phyloP scores from a whole-genome alignment of 1,284 basidiomycete genomes.

The Cerrena zonata region DNA sequence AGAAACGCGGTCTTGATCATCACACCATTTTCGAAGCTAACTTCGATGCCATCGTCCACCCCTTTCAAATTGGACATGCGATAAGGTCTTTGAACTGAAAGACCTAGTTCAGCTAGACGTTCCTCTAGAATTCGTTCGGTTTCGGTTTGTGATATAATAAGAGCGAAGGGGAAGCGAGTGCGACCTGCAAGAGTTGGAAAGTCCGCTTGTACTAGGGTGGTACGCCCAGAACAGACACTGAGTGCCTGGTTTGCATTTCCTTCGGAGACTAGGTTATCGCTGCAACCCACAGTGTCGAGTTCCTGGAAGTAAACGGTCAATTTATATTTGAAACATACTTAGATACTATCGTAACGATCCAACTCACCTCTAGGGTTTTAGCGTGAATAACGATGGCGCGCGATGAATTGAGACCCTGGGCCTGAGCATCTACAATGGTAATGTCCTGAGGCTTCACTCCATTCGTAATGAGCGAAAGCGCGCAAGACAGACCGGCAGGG shows the following conservation, averaged over 20 bases:
- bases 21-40: slow-evolving; percentile 46
- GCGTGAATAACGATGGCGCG: slow-evolving; percentile 27
- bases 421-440: slow-evolving; percentile 40
- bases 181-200: slow-evolving; percentile 29
- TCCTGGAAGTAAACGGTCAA: no score
- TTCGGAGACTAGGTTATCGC: slow-evolving; percentile 33
- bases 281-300: slow-evolving; percentile 41
- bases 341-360: neutral
- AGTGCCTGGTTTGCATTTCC: slow-evolving; percentile 31
- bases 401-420: slow-evolving; percentile 22
- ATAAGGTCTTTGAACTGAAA: slow-evolving; percentile 32
- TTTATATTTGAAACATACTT: neutral
- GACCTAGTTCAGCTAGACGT: slow-evolving; percentile 29
- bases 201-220: slow-evolving; percentile 24
- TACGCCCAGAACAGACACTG: slow-evolving; percentile 22
- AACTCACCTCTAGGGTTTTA: slow-evolving; percentile 26
- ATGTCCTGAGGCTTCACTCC: slow-evolving; percentile 35
- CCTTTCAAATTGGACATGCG: slow-evolving; percentile 27
- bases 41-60: slow-evolving; percentile 11
- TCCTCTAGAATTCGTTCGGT: slow-evolving; percentile 41
- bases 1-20: slow-evolving; percentile 43
- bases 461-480: slow-evolving; percentile 39
- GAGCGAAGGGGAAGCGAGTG: slow-evolving; percentile 41
- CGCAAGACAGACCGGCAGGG: slow-evolving; percentile 35
- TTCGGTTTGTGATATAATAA: slow-evolving; percentile 42